Percentiles rank a stretch among this genome's conserved stretches.
Evolutionary conservation across 768 basidiomycete genomes (phyloP).

Genomic region (Tephrocybe sp.): DNA sequence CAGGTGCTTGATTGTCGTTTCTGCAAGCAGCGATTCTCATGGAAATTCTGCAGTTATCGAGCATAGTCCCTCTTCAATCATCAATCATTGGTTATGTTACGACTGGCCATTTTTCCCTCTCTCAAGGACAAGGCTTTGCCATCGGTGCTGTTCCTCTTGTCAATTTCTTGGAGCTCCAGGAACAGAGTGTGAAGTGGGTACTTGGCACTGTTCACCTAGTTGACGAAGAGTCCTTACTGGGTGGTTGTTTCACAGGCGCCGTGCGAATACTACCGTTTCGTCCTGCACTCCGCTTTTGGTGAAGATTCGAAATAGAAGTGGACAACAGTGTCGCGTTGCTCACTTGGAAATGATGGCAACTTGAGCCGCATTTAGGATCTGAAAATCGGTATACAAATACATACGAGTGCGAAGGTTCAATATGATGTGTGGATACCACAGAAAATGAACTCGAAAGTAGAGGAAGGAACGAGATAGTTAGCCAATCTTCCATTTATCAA

Average conservation of each 20-base stretch:
- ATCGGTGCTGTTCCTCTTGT: conserved; percentile 71
- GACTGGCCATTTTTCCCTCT: conserved; percentile 80
- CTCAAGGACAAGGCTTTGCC: conserved; percentile 74
- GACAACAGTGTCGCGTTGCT: conserved; percentile 54
- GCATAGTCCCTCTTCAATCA: conserved; percentile 37
- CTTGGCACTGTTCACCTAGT: no score
- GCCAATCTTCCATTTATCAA: conserved; percentile 74
- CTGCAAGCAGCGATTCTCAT: neutral
- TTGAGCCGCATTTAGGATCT: neutral
- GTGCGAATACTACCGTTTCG: conserved; percentile 23
- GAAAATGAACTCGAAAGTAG: no score
- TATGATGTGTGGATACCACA: no score
- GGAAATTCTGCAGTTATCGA: conserved; percentile 39
- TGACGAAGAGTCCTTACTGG: neutral
- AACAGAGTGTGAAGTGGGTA: conserved; percentile 43
- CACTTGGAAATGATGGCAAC: conserved; percentile 33
- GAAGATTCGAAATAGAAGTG: conserved; percentile 64
- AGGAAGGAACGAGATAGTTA: no score
- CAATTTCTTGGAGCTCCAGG: conserved; percentile 48
- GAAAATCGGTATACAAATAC: neutral
- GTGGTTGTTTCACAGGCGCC: conserved; percentile 21
- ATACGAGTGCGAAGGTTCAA: conserved; percentile 6
- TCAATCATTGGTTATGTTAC: conserved; percentile 80
- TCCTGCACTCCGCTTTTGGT: conserved; percentile 43
- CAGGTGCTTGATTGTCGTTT: neutral